A percentile compares a stretch with the other conserved stretches of the same genome.
Evolutionary conservation across 202 grass and related monocot genomes (phyloP).

Genomic region (Setaria italica): DNA sequence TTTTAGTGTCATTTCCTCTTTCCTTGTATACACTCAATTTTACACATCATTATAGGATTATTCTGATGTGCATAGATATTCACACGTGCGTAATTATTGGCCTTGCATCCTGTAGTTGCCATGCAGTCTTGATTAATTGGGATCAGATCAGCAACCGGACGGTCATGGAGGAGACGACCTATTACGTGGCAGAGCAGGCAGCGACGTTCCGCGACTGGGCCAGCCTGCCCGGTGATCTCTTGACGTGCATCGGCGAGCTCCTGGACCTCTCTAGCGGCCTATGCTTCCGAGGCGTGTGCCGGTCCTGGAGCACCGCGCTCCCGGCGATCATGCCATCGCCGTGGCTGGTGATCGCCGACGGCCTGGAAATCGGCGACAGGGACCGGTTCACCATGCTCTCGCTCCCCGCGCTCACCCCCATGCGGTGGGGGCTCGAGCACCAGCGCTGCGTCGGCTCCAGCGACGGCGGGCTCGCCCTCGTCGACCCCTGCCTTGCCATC

Average conservation of each 20-base stretch:
- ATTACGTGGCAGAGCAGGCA: too few species aligned
- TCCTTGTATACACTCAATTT: too few species aligned
- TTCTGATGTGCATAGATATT: too few species aligned
- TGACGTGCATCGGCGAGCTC: not conserved
- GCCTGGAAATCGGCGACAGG: not conserved
- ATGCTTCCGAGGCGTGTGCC: not conserved
- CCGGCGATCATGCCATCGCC: slow-evolving; percentile 4
- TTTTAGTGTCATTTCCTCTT: too few species aligned
- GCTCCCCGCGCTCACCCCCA: not conserved
- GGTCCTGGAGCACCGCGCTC: not conserved
- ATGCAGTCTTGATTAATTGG: too few species aligned
- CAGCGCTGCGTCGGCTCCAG: slow-evolving; percentile 11
- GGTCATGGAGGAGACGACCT: not conserved
- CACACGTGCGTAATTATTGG: too few species aligned
- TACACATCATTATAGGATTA: too few species aligned
- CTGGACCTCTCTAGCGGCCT: not conserved
- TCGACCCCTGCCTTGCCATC: not conserved
- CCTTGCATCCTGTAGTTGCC: too few species aligned
- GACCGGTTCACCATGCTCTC: not conserved
- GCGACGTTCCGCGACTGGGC: not conserved
- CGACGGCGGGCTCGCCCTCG: slow-evolving; percentile 1
- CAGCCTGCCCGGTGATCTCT: not conserved
- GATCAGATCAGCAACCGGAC: too few species aligned
- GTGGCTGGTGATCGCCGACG: slow-evolving; percentile 13
- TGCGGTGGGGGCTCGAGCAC: not conserved